Conservation (phyloP, 768 basidiomycete species). For the Boletus edulis region DNA sequence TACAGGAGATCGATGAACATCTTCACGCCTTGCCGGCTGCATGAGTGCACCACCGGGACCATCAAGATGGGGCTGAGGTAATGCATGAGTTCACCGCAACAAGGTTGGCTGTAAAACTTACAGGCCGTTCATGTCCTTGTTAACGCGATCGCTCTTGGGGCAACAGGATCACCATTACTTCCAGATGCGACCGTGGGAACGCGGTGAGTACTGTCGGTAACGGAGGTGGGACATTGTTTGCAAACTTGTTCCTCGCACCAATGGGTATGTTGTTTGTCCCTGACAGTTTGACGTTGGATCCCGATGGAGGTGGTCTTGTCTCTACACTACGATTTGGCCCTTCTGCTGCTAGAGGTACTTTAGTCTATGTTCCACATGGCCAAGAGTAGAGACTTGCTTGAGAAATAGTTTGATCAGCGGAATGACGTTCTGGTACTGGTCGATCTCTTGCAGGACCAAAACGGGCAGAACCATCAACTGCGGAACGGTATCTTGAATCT, state of each 20-base stretch:
- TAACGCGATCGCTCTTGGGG: slow-evolving; percentile 12
- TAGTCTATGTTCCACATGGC: not conserved
- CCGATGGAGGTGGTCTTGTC: slow-evolving; percentile 9
- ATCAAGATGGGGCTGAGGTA: too few relatives aligned
- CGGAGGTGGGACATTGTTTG: not conserved
- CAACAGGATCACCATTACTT: slow-evolving; percentile 21
- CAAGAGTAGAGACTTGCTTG: slow-evolving; percentile 14
- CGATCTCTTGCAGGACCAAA: slow-evolving; percentile 20
- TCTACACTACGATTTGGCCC: slow-evolving; percentile 18
- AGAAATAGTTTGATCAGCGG: slow-evolving; percentile 12
- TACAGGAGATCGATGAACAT: too few relatives aligned
- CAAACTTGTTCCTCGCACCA: slow-evolving; percentile 26
- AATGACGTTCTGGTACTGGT: slow-evolving; percentile 15
- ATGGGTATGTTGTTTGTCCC: slow-evolving; percentile 34
- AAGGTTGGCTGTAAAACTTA: too few relatives aligned
- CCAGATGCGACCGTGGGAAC: slow-evolving; percentile 4
- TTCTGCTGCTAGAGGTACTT: slow-evolving; percentile 10
- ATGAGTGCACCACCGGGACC: too few relatives aligned
- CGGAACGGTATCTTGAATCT: slow-evolving; percentile 19
- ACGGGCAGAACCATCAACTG: slow-evolving; percentile 14
- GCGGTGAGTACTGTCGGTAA: slow-evolving; percentile 1
- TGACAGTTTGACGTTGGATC: slow-evolving; percentile 25
- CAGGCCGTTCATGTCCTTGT: too few relatives aligned
- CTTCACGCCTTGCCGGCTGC: too few relatives aligned
- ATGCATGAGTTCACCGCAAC: too few relatives aligned